Evolutionary conservation across 139 green algal species (phyloP).

Genomic region (Spirogloea muscicola): DNA sequence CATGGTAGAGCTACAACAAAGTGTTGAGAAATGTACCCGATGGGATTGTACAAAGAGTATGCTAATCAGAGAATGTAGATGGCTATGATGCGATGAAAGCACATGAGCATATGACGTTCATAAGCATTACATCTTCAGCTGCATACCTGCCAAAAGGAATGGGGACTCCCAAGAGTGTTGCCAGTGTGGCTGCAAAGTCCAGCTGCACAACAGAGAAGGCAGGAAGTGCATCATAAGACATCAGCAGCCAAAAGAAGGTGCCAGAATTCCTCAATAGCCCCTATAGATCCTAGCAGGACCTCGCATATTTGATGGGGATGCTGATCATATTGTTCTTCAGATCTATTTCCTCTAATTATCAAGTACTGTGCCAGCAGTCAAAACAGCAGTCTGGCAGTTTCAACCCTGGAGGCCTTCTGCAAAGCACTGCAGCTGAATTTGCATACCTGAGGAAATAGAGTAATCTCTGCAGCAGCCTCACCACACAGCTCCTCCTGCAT

Average conservation of each 20-base stretch:
- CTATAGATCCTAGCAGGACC: too few relatives aligned
- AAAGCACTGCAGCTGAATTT: too few relatives aligned
- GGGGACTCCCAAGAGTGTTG: slow-evolving; percentile 75
- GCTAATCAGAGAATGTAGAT: background rate
- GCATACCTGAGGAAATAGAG: too few relatives aligned
- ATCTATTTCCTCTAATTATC: background rate
- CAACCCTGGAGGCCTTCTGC: too few relatives aligned
- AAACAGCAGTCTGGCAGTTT: too few relatives aligned
- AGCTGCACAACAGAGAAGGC: slow-evolving; percentile 68
- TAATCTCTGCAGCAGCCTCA: too few relatives aligned
- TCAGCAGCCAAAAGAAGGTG: background rate
- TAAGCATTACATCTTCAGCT: background rate
- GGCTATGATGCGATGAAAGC: background rate
- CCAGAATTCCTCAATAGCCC: too few relatives aligned
- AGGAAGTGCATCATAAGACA: too few relatives aligned
- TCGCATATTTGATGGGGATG: background rate
- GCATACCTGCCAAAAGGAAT: slow-evolving; percentile 45
- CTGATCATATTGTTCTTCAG: background rate
- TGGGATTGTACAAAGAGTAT: background rate
- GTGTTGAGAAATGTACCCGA: background rate
- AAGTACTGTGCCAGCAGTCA: background rate
- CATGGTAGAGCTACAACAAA: background rate
- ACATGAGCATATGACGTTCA: background rate
- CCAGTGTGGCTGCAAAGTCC: slow-evolving; percentile 77
- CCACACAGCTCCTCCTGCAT: too few relatives aligned